Evolutionary conservation across 163 green algal genomes (phyloP).

Genomic region (Smithsoniella earleae): DNA sequence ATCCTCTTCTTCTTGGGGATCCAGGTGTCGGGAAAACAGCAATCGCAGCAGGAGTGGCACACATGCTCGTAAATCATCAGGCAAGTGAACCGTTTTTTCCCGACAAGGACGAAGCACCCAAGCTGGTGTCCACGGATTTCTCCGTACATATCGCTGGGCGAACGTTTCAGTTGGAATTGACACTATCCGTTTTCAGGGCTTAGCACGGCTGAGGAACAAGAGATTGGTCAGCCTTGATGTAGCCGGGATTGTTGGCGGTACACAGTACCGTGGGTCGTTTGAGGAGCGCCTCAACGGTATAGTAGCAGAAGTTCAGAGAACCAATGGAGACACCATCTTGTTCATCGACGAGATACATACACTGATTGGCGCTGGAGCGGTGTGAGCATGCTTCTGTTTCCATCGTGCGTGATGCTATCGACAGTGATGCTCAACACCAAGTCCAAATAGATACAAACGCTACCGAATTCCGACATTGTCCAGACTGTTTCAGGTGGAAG

Average conservation of each 20-base stretch:
- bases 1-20: conserved; percentile 52
- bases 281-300: conserved; percentile 48
- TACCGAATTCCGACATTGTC: too few species aligned
- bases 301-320: conserved; percentile 41
- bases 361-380: conserved; percentile 32
- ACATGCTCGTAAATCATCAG: conserved; percentile 39
- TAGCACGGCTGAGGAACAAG: conserved; percentile 33
- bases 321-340: conserved; percentile 35
- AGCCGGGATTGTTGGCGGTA: conserved; percentile 41
- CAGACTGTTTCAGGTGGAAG: conserved; percentile 49
- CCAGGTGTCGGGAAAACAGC: conserved; percentile 57
- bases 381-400: neutral
- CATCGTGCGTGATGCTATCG: neutral
- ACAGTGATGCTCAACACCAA: neutral
- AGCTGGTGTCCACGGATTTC: too few species aligned
- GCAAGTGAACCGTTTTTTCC: too few species aligned
- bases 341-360: conserved; percentile 40
- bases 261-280: conserved; percentile 53
- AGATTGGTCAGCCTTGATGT: conserved; percentile 45
- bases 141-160: too few species aligned
- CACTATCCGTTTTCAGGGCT: neutral
- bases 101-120: too few species aligned
- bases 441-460: neutral
- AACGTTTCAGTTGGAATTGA: neutral
- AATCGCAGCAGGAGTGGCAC: conserved; percentile 51